Conservation (phyloP, 192 early-diverging fungal genomes). For the Rhizophagus clarus region DNA sequence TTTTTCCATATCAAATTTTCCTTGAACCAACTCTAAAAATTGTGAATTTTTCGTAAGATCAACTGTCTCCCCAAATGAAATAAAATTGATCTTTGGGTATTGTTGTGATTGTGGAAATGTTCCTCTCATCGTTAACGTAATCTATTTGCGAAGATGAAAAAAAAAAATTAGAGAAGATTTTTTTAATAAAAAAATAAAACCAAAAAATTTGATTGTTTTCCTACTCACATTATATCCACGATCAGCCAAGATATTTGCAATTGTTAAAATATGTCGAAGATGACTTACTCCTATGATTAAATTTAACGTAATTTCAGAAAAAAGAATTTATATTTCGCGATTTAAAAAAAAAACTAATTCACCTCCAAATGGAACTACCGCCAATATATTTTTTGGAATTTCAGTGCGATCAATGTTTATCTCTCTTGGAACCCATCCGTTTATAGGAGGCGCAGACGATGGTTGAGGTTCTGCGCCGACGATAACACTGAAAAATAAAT, state of each 20-base stretch:
- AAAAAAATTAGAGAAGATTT: not conserved
- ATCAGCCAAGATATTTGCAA: not conserved
- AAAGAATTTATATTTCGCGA: too few species aligned
- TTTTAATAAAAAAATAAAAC: not conserved
- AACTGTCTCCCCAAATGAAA: not conserved
- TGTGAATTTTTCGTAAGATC: not conserved
- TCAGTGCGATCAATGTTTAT: too few species aligned
- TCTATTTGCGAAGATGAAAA: not conserved
- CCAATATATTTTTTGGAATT: too few species aligned
- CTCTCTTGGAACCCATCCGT: too few species aligned
- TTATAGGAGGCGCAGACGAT: too few species aligned
- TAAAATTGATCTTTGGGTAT: not conserved
- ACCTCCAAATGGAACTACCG: too few species aligned
- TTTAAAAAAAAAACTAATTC: too few species aligned
- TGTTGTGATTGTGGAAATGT: not conserved
- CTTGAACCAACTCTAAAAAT: not conserved
- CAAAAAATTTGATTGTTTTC: not conserved
- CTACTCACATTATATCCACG: not conserved
- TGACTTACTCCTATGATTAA: not conserved
- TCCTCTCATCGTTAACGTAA: not conserved
- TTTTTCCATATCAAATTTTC: not conserved
- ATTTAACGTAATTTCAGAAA: too few species aligned
- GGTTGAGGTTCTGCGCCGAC: too few species aligned
- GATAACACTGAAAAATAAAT: too few species aligned
- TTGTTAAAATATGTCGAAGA: not conserved